Evolutionary conservation across 1,284 basidiomycete species (phyloP).

Genomic region (Melanopsichium pennsylvanicum): DNA sequence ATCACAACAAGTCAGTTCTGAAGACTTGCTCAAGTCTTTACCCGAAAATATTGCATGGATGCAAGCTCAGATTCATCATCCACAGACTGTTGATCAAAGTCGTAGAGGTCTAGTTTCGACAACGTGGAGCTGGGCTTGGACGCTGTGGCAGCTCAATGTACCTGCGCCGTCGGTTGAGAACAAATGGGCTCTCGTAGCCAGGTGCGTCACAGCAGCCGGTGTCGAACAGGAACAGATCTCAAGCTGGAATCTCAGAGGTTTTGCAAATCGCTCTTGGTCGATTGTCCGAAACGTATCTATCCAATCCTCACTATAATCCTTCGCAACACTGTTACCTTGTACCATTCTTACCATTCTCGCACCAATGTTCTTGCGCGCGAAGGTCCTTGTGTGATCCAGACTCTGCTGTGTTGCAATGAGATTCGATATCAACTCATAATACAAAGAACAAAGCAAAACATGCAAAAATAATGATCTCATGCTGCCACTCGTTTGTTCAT

Average conservation of each 20-base stretch:
- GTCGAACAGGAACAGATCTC: slow-evolving; percentile 40
- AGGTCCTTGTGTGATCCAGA: too few relatives aligned
- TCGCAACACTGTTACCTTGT: neutral
- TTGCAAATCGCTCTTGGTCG: slow-evolving; percentile 48
- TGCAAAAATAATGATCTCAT: too few relatives aligned
- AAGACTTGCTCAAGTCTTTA: slow-evolving; percentile 21
- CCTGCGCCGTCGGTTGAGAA: neutral
- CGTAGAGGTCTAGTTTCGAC: neutral
- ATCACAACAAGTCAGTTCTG: neutral
- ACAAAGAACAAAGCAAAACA: too few relatives aligned
- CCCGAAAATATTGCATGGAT: slow-evolving; percentile 15
- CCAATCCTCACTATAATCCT: neutral
- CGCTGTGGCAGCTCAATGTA: slow-evolving; percentile 33
- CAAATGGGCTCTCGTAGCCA: slow-evolving; percentile 27
- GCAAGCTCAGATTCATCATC: slow-evolving; percentile 11
- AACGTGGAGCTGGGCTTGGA: slow-evolving; percentile 48
- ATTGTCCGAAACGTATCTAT: slow-evolving; percentile 34
- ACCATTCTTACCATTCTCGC: too few relatives aligned
- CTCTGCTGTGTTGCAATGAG: too few relatives aligned
- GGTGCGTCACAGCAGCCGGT: slow-evolving; percentile 37
- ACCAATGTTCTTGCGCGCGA: too few relatives aligned
- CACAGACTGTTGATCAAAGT: neutral
- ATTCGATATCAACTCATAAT: too few relatives aligned
- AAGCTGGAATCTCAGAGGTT: slow-evolving; percentile 49
- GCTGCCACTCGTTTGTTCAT: too few relatives aligned